Evolutionary conservation across 345 rosid species (phyloP).

Genomic region (Eucalyptus sp.): DNA sequence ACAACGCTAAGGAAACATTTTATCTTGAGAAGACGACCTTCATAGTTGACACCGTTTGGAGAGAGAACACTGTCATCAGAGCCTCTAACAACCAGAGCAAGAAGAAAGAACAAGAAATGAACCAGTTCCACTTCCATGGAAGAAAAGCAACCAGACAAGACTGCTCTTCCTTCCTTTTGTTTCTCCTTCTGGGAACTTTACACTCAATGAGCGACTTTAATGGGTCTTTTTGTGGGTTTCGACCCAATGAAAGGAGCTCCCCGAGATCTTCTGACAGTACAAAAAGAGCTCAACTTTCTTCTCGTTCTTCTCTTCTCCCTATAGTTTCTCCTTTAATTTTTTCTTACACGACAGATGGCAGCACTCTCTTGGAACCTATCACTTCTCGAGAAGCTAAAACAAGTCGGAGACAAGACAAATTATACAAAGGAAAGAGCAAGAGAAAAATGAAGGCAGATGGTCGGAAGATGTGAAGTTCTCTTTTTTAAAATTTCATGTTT

Average conservation of each 20-base stretch:
- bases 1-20: background rate
- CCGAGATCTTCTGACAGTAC: background rate
- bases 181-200: background rate
- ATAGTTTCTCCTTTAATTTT: background rate
- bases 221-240: background rate
- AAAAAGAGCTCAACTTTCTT: background rate
- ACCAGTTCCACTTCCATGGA: slow-evolving; percentile 5
- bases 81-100: slow-evolving; percentile 18
- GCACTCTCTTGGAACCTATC: background rate
- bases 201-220: background rate
- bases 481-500: background rate
- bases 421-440: background rate
- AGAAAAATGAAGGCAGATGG: background rate
- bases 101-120: slow-evolving; percentile 11
- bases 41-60: slow-evolving; percentile 91
- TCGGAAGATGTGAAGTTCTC: background rate
- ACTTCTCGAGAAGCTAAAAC: background rate
- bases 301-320: background rate
- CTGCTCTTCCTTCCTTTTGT: background rate
- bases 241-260: background rate
- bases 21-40: slow-evolving; percentile 28
- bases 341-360: background rate
- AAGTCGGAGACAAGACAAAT: background rate
- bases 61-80: slow-evolving; percentile 71
- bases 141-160: background rate